Conservation (phyloP, 345 rosid species). For the Cochlearia excelsa region DNA sequence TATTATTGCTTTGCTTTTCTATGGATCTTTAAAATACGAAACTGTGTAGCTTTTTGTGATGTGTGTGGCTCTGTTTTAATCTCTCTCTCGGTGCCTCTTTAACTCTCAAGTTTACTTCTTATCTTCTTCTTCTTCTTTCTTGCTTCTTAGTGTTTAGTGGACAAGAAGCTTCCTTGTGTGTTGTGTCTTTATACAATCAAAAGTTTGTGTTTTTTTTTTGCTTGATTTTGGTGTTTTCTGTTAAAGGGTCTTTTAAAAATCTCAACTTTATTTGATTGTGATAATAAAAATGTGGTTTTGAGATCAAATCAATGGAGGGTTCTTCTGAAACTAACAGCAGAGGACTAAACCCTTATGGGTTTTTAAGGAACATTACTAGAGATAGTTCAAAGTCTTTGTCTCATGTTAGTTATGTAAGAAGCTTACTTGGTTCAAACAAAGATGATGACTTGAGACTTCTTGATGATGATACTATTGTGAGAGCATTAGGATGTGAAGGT, state of each 20-base stretch:
- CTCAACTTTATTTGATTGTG: conserved; percentile 34
- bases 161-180: conserved; percentile 21
- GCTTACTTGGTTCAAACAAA: conserved; percentile 46
- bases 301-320: conserved; percentile 70
- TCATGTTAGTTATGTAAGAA: conserved; percentile 48
- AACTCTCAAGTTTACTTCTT: conserved; percentile 28
- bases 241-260: background rate
- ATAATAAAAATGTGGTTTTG: conserved; percentile 39
- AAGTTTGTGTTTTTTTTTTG: conserved; percentile 4
- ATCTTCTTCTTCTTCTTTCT: conserved; percentile 26
- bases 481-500: conserved; percentile 59
- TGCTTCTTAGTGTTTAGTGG: conserved; percentile 20
- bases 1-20: too few relatives aligned
- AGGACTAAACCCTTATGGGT: conserved; percentile 47
- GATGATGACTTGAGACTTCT: conserved; percentile 46
- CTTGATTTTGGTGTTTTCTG: conserved; percentile 28
- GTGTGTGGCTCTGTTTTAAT: too few relatives aligned
- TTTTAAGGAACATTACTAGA: conserved; percentile 39
- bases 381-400: conserved; percentile 44
- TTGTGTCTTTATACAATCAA: conserved; percentile 23
- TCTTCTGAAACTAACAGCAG: conserved; percentile 69
- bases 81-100: conserved; percentile 13
- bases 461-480: conserved; percentile 42
- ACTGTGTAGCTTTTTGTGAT: conserved; percentile 58
- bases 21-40: conserved; percentile 10